Evolutionary conservation across 306 rosid species (phyloP).

Genomic region (Senna siamea): DNA sequence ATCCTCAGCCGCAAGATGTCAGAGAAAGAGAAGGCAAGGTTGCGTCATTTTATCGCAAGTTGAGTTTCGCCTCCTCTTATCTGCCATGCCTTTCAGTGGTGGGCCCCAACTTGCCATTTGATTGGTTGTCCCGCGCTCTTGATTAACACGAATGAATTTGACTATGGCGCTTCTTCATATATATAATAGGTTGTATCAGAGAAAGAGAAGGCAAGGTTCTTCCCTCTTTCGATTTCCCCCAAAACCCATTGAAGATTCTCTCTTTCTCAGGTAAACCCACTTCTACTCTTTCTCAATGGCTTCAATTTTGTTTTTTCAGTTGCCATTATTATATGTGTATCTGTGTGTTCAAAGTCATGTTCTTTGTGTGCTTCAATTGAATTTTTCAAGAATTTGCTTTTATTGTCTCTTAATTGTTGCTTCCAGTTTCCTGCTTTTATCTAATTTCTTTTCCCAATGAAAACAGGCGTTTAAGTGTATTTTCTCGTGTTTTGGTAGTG

Average conservation of each 20-base stretch:
- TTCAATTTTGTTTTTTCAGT: neutral
- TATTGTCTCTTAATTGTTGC: neutral
- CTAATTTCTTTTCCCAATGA: too few relatives aligned
- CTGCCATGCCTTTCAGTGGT: constrained; percentile 60
- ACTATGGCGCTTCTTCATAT: constrained; percentile 30
- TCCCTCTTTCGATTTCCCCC: constrained; percentile 35
- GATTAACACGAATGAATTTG: constrained; percentile 25
- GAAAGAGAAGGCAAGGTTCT: constrained; percentile 17
- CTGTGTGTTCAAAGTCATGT: neutral
- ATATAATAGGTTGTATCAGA: constrained; percentile 25
- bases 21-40: too few relatives aligned
- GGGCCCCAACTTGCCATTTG: constrained; percentile 39
- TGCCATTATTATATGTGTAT: neutral
- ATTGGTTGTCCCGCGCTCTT: constrained; percentile 48
- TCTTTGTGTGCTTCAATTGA: constrained; percentile 3
- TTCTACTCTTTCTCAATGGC: neutral
- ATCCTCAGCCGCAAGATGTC: constrained; percentile 51
- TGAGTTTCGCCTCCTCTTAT: constrained; percentile 60
- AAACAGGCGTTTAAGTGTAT: too few relatives aligned
- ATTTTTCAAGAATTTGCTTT: neutral
- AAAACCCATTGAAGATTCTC: constrained; percentile 5
- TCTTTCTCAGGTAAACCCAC: constrained; percentile 33
- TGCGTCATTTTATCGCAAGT: too few relatives aligned
- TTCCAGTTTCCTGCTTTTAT: too few relatives aligned
- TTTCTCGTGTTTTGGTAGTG: too few relatives aligned